Base-by-base conservation (phyloP, 495 filamentous ascomycete genomes). In the Amorphotheca resinae region DNA sequence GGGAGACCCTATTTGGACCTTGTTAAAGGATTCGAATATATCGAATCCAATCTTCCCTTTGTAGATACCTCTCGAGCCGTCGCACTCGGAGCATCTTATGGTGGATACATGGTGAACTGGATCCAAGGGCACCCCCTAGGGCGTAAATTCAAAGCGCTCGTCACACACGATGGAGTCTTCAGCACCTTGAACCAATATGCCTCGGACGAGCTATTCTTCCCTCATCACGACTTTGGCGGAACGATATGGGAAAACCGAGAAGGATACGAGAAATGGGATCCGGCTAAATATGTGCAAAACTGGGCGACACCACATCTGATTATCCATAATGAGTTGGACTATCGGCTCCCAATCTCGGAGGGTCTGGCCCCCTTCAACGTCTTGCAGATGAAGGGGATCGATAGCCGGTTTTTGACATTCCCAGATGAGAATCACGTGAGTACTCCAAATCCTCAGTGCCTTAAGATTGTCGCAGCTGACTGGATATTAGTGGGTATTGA, bases 281-380 rank as follows among this genome's bases (percentile, higher is more conserved):
- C 89, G 0, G 75, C 82, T 1, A 62, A 64, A 20, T 72, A 73
- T 58, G 67, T 76, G 0, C 68, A 59, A 16, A 57, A 72, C 33
- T 95, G 89, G 89, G 68, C 72, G 1, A 96, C 89, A 5, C 89
- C 89, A 8, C 34, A 55, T 45, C 44, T 73, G 55, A 73, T 95
- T 49, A 88, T 96, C 42, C 89, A 95, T 63, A 88, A 77, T 57
- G 87, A 91, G 53, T 70, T 93, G 15, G 89, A 96, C 60, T 96
- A 94, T 58, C 74, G 89, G 12, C 63, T 96, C 23, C 82, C 87
- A 0, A 78, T 95, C 32, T 68, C 64, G 0, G 88, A 95, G 57
- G 89, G 88, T 0, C 62, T 95, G 21, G 76, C 87, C 1, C 79
- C 84, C 12, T 95, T 96, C 59, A 91, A 95, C 49, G 77, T 88